Evolutionary conservation across 2,329 filamentous ascomycete genomes (phyloP).

Genomic region (Pseudogymnoascus sp.): DNA sequence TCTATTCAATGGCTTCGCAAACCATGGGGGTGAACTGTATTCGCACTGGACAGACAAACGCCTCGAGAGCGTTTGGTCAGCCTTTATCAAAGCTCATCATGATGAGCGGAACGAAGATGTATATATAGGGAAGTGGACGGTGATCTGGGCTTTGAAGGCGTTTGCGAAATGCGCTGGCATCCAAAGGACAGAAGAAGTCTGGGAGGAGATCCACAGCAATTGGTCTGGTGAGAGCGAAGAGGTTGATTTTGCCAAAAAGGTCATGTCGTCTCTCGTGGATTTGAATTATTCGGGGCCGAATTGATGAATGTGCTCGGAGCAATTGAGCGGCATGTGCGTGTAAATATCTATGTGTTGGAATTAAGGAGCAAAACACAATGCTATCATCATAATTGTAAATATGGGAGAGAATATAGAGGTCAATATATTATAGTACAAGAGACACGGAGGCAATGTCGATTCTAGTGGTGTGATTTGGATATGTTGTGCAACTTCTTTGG

Average conservation of each 20-base stretch:
- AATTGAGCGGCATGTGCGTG: background rate
- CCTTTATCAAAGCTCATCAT: slow-evolving; percentile 54
- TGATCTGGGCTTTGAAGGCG: slow-evolving; percentile 55
- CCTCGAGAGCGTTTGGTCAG: slow-evolving; percentile 62
- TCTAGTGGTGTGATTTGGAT: background rate
- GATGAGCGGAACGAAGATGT: slow-evolving; percentile 37
- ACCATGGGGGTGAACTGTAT: slow-evolving; percentile 60
- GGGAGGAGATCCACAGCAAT: slow-evolving; percentile 28
- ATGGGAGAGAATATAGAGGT: background rate
- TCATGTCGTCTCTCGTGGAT: slow-evolving; percentile 22
- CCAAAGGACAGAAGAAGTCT: slow-evolving; percentile 24
- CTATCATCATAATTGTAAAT: slow-evolving; percentile 3
- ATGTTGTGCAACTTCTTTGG: slow-evolving; percentile 3
- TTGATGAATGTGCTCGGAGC: background rate
- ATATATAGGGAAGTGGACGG: slow-evolving; percentile 54
- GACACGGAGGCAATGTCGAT: background rate
- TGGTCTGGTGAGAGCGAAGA: slow-evolving; percentile 30
- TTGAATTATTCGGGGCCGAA: background rate
- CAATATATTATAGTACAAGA: background rate
- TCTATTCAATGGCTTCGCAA: slow-evolving; percentile 74
- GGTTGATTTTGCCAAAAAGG: slow-evolving; percentile 25
- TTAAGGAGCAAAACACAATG: background rate
- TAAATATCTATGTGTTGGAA: background rate
- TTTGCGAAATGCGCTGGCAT: slow-evolving; percentile 45
- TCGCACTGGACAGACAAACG: slow-evolving; percentile 66